A percentile compares a stretch with the other conserved stretches of the same genome.
Evolutionary conservation across 805 yeast genomes (phyloP).

Genomic region (Zygosaccharomyces rouxii): DNA sequence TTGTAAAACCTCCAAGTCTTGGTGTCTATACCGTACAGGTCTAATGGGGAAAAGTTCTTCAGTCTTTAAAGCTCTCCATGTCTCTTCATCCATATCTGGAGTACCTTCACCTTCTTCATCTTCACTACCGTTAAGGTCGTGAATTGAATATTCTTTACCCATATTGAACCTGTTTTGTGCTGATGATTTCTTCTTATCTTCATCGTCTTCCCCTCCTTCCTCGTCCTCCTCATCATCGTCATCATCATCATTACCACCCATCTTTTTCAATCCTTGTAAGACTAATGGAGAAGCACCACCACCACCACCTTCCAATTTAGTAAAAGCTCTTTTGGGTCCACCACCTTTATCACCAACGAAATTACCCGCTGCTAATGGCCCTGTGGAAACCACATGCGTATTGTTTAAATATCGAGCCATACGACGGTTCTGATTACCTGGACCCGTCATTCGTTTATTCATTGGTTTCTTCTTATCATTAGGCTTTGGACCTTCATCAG

Average conservation of each 20-base stretch:
- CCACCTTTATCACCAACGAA: conserved; percentile 28
- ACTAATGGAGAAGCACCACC: conserved; percentile 21
- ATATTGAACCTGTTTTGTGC: conserved; percentile 48
- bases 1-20: conserved; percentile 37
- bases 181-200: conserved; percentile 20
- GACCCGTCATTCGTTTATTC: conserved; percentile 16
- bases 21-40: conserved; percentile 51
- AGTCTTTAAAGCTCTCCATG: conserved; percentile 24
- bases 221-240: conserved; percentile 36
- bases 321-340: conserved; percentile 24
- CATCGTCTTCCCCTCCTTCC: conserved; percentile 34
- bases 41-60: conserved; percentile 60
- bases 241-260: conserved; percentile 29
- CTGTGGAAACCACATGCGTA: conserved; percentile 65
- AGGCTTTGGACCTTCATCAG: conserved; percentile 18
- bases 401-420: conserved; percentile 31
- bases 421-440: conserved; percentile 23
- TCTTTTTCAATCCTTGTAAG: conserved; percentile 24
- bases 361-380: conserved; percentile 66
- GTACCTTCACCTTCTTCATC: conserved; percentile 19
- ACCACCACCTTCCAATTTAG: conserved; percentile 19
- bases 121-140: conserved; percentile 29
- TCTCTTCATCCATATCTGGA: conserved; percentile 27
- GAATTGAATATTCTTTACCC: conserved; percentile 55
- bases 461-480: conserved; percentile 19